Evolutionary conservation across 2,329 filamentous ascomycete genomes (phyloP), one percentile per base, ranked within the genome.

Genomic region (Tricladium varicosporioides): DNA sequence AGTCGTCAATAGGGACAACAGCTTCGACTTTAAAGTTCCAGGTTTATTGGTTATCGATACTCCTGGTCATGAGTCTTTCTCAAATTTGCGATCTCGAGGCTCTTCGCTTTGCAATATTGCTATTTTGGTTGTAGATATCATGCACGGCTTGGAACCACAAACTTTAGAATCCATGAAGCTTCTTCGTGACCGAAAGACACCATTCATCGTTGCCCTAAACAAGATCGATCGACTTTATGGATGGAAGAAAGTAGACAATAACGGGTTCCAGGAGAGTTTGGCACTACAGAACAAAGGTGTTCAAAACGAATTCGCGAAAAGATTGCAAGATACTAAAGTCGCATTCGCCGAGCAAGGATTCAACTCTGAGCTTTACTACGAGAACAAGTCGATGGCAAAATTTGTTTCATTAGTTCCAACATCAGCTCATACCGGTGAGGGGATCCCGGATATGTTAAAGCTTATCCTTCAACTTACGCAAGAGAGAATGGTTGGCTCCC

Each of bases 21-120:
- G 82, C 55, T 97, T 99, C 73, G 90, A 97, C 61, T 95, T 97
- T 84, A 99, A 97, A 79, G 91, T 99, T 18, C 95, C 94, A 46
- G 94, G 94, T 82, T 84, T 99, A 54, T 78, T 99, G 64, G 86
- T 99, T 70, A 99, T 99, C 70, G 94, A 99, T 76, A 99, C 94
- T 0, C 95, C 94, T 69, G 94, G 94, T 78, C 94, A 99, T 92
- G 94, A 99, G 85, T 99, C 94, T 70, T 99, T 99, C 85, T 96
- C 93, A 62, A 99, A 99, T 77, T 78, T 99, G 64, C 89, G 95
- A 70, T 97, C 93, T 65, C 87, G 95, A 77, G 94, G 94, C 77
- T 97, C 94, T 43, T 97, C 92, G 13, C 89, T 99, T 58, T 99
- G 95, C 76, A 99, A 99, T 80, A 99, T 99, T 76, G 94, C 94